Base-by-base conservation (phyloP, 1,284 basidiomycete species). In the Ganoderma leucocontextum region DNA sequence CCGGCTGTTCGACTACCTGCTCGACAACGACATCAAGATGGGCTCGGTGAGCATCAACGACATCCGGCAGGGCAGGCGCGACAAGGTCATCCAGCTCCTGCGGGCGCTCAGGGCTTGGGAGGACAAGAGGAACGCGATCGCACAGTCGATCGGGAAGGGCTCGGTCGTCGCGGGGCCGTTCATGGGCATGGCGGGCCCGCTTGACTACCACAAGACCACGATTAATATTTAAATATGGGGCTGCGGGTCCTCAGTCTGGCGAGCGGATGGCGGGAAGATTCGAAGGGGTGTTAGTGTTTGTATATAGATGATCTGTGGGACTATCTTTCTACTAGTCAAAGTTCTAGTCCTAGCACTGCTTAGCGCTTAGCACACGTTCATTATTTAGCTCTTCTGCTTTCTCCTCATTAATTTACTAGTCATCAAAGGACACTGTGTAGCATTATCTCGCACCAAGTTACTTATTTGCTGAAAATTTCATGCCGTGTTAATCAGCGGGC, bases 21-120 rank as follows among this genome's bases (percentile, higher is more conserved):
- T 96, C 53, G 95, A 96, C 75, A 93, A 94, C 71, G 94, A 95
- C 65, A 89, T 97, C 67, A 93, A 93, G 81, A 93, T 96, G 83
- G 95, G 92, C 12, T 89, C 87, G 70, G 91, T 97, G 41, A 96
- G 93, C 75, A 95, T 97, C 81, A 96, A 96, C 77, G 96, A 97
- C 79, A 85, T 98, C 57, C 85, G 93, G 64, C 87, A 88, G 70
- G 94, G 93, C 49, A 93, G 92, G 78, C 83, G 87, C 53, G 90
- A 91, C 55, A 95, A 94, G 82, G 88, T 96, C 72, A 75, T 91
- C 9, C 90, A 94, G 77, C 82, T 97, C 35, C 79, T 97, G 73
- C 89, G 86, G 72, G 91, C 93, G 64, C 80, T 97, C 73, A 91
- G 88, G 79, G 78, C 79, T 0, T 95, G 93, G 93, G 91, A 94